Percentiles rank a stretch among this genome's conserved stretches.
Conservation (phyloP, 2,329 filamentous ascomycete species). For the Colletotrichum sp. region DNA sequence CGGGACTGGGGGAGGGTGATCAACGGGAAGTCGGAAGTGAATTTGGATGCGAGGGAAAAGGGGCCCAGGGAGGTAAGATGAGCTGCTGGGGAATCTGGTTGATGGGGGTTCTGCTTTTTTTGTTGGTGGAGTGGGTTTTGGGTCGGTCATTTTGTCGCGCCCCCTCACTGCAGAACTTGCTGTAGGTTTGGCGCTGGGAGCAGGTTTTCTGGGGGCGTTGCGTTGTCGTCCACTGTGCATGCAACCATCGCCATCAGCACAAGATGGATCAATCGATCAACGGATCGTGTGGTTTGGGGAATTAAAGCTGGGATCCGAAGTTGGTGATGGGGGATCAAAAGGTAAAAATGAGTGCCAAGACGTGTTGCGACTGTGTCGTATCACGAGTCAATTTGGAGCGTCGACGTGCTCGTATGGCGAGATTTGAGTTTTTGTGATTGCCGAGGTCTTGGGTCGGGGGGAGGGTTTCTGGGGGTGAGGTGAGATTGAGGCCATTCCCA, state of each 20-base stretch:
- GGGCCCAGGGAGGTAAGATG: not conserved
- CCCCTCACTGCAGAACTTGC: not conserved
- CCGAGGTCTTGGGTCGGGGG: not conserved
- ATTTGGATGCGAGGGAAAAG: not conserved
- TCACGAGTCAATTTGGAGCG: not conserved
- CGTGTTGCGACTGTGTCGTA: not conserved
- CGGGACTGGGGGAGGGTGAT: not conserved
- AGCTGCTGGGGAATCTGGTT: not conserved
- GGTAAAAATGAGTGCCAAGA: not conserved
- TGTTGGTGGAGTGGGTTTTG: not conserved
- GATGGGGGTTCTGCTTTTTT: not conserved
- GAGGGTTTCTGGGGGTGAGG: not conserved
- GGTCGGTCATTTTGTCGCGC: not conserved
- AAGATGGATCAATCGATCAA: not conserved
- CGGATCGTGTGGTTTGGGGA: not conserved
- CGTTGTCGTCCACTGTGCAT: not conserved
- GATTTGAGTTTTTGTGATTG: not conserved
- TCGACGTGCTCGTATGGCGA: not conserved
- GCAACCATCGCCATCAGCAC: not conserved
- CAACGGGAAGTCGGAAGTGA: not conserved
- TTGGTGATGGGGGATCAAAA: not conserved
- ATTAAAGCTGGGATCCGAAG: not conserved
- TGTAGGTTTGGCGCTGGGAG: not conserved
- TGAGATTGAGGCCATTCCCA: conserved; percentile 17
- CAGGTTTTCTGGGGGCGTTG: not conserved